Evolutionary conservation across 2,329 filamentous ascomycete species (phyloP).

Genomic region (Mycosphaerella arachidis): DNA sequence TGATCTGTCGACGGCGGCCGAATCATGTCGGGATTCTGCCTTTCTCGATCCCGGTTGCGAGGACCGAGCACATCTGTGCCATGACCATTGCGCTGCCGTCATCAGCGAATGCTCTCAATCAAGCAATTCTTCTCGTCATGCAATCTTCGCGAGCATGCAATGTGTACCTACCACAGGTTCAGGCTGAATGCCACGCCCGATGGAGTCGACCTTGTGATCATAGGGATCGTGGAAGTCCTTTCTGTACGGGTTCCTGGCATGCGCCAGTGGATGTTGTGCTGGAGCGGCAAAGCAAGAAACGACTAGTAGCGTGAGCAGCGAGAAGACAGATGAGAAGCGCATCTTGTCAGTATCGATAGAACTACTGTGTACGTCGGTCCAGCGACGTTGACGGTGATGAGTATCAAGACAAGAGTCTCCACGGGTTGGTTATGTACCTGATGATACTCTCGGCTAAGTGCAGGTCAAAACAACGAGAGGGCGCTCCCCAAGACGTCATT

Average conservation of each 20-base stretch:
- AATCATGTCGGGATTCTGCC: slow-evolving; percentile 67
- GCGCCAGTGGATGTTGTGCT: slow-evolving; percentile 35
- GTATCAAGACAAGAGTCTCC: background rate
- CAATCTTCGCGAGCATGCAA: background rate
- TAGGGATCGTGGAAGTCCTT: slow-evolving; percentile 58
- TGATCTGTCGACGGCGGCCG: slow-evolving; percentile 70
- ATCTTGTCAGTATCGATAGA: background rate
- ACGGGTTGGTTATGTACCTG: background rate
- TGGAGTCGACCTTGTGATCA: slow-evolving; percentile 58
- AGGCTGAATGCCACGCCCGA: slow-evolving; percentile 59
- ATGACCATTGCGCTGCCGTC: slow-evolving; percentile 31
- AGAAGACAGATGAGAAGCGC: background rate
- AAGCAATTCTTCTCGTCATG: too few species aligned
- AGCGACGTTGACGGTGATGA: background rate
- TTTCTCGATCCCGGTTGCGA: slow-evolving; percentile 62
- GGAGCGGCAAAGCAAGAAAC: background rate
- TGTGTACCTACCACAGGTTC: slow-evolving; percentile 44
- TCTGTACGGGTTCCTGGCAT: slow-evolving; percentile 50
- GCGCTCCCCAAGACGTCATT: background rate
- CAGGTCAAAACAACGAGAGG: background rate
- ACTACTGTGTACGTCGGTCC: background rate
- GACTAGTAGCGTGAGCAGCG: background rate
- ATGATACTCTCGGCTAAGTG: background rate
- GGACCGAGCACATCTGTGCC: slow-evolving; percentile 66
- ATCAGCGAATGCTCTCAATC: background rate